Conservation (phyloP, 331 rosid genomes). For the Malus hybrid region DNA sequence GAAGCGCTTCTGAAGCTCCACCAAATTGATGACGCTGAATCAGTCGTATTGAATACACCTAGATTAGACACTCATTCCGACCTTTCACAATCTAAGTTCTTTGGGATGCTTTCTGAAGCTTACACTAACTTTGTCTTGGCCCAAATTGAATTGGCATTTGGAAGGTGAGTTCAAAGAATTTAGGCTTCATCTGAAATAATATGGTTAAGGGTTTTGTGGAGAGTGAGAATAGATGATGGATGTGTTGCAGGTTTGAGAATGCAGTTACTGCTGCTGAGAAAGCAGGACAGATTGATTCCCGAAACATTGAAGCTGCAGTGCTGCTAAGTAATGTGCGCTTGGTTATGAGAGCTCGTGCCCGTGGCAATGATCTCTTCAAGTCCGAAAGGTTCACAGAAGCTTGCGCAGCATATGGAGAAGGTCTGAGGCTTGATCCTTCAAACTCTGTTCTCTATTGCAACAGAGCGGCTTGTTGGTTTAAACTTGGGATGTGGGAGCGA, state of each 20-base stretch:
- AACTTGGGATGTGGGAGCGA: constrained; percentile 82
- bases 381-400: constrained; percentile 93
- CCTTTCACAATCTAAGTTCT: constrained; percentile 42
- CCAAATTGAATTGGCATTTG: constrained; percentile 83
- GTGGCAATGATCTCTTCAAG: constrained; percentile 91
- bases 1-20: constrained; percentile 87
- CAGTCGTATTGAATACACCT: constrained; percentile 32
- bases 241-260: constrained; percentile 95
- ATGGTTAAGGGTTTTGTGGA: constrained; percentile 29
- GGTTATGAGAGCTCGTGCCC: constrained; percentile 84
- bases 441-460: constrained; percentile 88
- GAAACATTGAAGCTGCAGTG: constrained; percentile 64
- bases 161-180: constrained; percentile 67
- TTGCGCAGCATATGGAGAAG: constrained; percentile 83
- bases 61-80: constrained; percentile 29
- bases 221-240: constrained; percentile 55
- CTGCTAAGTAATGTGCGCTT: constrained; percentile 56
- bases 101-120: constrained; percentile 81
- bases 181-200: constrained; percentile 16
- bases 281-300: constrained; percentile 60
- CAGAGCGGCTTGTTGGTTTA: constrained; percentile 95
- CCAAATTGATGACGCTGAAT: constrained; percentile 78
- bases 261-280: constrained; percentile 86
- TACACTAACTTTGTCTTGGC: constrained; percentile 58
- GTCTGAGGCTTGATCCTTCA: constrained; percentile 69